Conservation (phyloP, 768 basidiomycete genomes). For the Thelephora ganbajun region DNA sequence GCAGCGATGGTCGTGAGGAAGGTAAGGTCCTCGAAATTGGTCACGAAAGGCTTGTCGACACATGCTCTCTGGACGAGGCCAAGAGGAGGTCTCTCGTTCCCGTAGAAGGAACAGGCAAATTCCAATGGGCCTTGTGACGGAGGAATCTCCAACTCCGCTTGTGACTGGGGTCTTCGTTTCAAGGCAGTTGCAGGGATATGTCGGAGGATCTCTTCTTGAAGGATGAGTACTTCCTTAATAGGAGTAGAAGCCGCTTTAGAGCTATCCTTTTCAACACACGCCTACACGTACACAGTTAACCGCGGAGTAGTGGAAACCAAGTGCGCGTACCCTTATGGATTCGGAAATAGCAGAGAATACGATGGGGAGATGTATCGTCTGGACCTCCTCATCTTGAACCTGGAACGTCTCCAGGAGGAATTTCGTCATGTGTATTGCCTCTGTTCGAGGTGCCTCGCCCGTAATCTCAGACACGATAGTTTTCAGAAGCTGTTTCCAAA, state of each 20-base stretch:
- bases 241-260: background rate
- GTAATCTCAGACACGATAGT: conserved; percentile 41
- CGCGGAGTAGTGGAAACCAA: background rate
- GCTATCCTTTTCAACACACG: background rate
- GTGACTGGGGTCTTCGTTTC: conserved; percentile 8
- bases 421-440: conserved; percentile 55
- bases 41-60: conserved; percentile 35
- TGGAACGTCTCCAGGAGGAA: conserved; percentile 69
- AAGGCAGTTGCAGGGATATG: conserved; percentile 9
- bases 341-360: conserved; percentile 61
- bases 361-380: conserved; percentile 66
- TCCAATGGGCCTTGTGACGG: conserved; percentile 14
- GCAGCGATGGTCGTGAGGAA: conserved; percentile 34
- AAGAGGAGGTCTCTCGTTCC: conserved; percentile 15
- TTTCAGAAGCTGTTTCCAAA: conserved; percentile 69
- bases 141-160: background rate
- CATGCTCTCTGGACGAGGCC: conserved; percentile 6
- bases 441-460: conserved; percentile 25
- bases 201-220: conserved; percentile 11
- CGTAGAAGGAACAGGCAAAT: conserved; percentile 55
- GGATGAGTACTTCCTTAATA: conserved; percentile 5
- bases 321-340: conserved; percentile 37
- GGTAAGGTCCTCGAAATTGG: conserved; percentile 41
- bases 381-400: conserved; percentile 78
- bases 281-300: background rate